Base-by-base conservation (phyloP, 2,329 filamentous ascomycete species). In the Fusarium chuoi region DNA sequence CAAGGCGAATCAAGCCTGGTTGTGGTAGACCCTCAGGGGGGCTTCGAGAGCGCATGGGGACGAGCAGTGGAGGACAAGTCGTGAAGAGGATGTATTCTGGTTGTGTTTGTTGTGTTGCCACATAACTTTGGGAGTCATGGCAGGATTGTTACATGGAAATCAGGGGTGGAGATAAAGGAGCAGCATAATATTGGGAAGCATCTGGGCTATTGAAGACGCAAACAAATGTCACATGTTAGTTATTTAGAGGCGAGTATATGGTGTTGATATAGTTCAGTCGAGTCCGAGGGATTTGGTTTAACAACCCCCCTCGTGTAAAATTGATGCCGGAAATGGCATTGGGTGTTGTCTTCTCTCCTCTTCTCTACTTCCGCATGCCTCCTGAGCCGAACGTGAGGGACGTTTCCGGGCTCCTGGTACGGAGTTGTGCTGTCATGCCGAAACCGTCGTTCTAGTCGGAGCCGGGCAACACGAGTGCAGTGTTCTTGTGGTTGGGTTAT, bases 1-100 rank as follows among this genome's bases (percentile, higher is more conserved):
- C 69, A 64, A 38, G 79, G 68, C 12, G 86, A 88, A 64, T 87
- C 89, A 73, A 90, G 88, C 71, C 76, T 89, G 11, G 84, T 90
- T 24, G 79, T 91, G 70, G 84, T 90, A 30, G 87, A 88, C 42
- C 76, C 83, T 30, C 79, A 84, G 65, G 83, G 81, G 55, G 86
- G 84, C 8, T 90, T 94, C 76, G 92, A 94, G 81, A 89, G 85
- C 74, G 92, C 90, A 3, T 94, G 92, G 92, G 90, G 88, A 57
- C 89, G 91, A 81, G 92, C 92, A 22, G 68, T 77, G 14, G 80
- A 81, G 54, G 74, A 70, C n/a, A 77, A 77, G 48, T 71, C 73
- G 66, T 80, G 66, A 74, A 51, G 42, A 54, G 36, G 38, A 51
- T 61, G 26, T 28, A n/a, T 59, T 51, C 33, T 28, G n/a, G 30